Conservation (phyloP, 192 early-diverging fungal genomes). For the Coemansia sp. region DNA sequence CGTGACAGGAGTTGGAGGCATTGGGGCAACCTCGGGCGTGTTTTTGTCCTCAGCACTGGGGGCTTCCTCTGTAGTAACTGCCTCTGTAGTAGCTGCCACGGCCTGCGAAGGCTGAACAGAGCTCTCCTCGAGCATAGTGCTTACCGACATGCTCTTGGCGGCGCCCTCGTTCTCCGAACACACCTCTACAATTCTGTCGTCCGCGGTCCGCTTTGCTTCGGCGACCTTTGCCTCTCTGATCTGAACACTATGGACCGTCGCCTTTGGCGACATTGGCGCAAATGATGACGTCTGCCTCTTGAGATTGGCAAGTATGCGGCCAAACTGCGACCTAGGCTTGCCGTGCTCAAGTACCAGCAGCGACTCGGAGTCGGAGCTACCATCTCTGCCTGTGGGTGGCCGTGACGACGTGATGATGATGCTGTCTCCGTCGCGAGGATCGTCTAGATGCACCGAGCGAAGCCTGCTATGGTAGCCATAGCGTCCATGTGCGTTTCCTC, state of each 20-base stretch:
- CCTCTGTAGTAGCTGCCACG: neutral
- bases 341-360: neutral
- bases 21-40: neutral
- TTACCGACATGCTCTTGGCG: neutral
- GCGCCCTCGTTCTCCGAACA: neutral
- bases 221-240: neutral
- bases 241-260: neutral
- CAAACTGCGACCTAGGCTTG: slow-evolving; percentile 45
- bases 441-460: slow-evolving; percentile 17
- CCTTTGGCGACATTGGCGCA: neutral
- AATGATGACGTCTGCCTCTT: slow-evolving; percentile 14
- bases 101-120: neutral
- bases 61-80: no score
- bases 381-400: neutral
- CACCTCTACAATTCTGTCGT: neutral
- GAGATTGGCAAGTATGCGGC: slow-evolving; percentile 44
- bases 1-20: neutral
- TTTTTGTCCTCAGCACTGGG: neutral
- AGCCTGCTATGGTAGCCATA: slow-evolving; percentile 1
- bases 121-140: neutral
- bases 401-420: slow-evolving; percentile 3
- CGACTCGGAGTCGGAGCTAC: slow-evolving; percentile 16
- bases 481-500: neutral
- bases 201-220: neutral
- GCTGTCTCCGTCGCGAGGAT: slow-evolving; percentile 33